Evolutionary conservation across 1,139 yeast genomes (phyloP), one percentile per base, ranked within the genome.

Genomic region (Magnusiomyces ingens): DNA sequence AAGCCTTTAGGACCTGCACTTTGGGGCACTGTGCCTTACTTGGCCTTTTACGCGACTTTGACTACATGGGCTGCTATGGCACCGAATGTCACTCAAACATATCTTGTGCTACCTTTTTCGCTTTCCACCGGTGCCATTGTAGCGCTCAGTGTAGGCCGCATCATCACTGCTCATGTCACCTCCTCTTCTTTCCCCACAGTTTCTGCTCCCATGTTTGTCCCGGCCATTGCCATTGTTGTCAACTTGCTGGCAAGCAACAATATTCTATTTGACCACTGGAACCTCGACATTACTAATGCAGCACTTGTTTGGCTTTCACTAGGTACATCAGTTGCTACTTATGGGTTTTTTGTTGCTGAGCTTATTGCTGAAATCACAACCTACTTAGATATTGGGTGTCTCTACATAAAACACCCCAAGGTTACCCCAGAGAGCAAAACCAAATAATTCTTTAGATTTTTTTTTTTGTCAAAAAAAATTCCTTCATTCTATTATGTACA

Each of bases 121-220:
- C 65, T 87, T 40, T 77, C 88, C 1, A 79, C 85, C 59, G 96
- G 96, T 2, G 75, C 85, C 41, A 77, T 87, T 1, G 72, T 85
- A 63, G 96, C 98, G 0, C 85, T 88, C 63, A 75, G 81, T 1
- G 97, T 91, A 19, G 98, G 98, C 3, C 79, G 95, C 66, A 88
- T 91, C 62, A 91, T 91, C 64, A 76, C 87, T 56, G 94, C 90
- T 2, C 97, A 91, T 69, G 80, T 91, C 63, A 89, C 97, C 0
- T 71, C 78, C 55, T 95, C 88, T 65, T 64, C 71, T 2, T 91
- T 86, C 75, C 98, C 98, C 50, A 71, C 75, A 67, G 62, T 77
- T 57, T 87, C 88, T 57, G 77, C 83, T 35, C 89, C 95, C 45
- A 77, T 83, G 77, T 73, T 80, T 49, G 73, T 85, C 35, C 96